These are phyloP conservation scores for Lasiodiplodia citricola DNA, from an alignment of 2,329 filamentous ascomycete species.

Conservation along the genomic window DNA sequence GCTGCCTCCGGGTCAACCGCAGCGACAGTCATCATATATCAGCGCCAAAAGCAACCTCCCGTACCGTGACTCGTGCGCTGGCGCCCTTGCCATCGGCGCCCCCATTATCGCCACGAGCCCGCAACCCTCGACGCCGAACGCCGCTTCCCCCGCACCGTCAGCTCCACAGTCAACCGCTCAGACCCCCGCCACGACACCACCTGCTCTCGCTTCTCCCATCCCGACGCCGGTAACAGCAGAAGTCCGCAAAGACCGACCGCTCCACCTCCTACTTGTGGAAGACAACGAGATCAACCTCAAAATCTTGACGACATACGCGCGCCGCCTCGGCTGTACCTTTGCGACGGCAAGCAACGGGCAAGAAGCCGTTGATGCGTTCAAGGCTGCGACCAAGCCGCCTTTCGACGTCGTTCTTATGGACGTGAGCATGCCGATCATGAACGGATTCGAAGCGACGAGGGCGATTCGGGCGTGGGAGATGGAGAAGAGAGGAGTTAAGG, in stretches of 20 bases:
- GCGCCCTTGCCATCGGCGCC: background rate
- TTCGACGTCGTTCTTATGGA: constrained; percentile 54
- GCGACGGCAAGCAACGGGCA: constrained; percentile 45
- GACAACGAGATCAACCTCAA: constrained; percentile 45
- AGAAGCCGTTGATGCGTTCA: constrained; percentile 47
- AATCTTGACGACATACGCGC: constrained; percentile 59
- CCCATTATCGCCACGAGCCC: background rate
- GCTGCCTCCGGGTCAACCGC: background rate
- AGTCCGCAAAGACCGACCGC: background rate
- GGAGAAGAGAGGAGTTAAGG: constrained; percentile 11
- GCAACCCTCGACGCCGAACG: background rate
- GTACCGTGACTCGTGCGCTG: background rate
- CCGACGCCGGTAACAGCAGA: background rate
- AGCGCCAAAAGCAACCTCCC: background rate
- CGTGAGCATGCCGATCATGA: constrained; percentile 54
- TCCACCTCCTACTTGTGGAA: constrained; percentile 27
- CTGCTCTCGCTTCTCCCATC: background rate
- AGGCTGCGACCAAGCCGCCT: background rate
- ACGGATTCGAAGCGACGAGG: constrained; percentile 52
- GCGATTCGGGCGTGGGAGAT: constrained; percentile 46
- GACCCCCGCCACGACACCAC: background rate
- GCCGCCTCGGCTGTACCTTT: constrained; percentile 35
- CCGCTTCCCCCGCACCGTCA: background rate
- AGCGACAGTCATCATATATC: background rate
- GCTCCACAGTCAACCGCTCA: background rate